phyloP scores from a whole-genome alignment of 257 asterid genomes.

The Plantago ovata region DNA sequence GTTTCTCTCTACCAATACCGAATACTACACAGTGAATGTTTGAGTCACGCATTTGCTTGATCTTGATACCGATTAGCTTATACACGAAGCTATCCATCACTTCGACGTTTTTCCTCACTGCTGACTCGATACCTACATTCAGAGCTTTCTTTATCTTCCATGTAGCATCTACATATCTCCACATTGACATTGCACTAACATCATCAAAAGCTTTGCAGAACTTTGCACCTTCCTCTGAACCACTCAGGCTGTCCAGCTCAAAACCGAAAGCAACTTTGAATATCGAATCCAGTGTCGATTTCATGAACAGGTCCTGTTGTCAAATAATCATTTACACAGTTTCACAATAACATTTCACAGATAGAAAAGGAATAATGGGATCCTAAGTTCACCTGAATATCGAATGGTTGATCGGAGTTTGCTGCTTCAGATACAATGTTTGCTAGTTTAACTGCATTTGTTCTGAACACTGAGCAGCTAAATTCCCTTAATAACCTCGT shows the following conservation, averaged over 20 bases:
- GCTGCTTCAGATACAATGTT: slow-evolving; percentile 37
- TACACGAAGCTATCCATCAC: slow-evolving; percentile 41
- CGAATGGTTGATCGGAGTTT: slow-evolving; percentile 28
- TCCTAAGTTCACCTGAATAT: slow-evolving; percentile 48
- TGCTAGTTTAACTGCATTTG: slow-evolving; percentile 50
- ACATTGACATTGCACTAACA: slow-evolving; percentile 38
- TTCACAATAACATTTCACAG: not conserved
- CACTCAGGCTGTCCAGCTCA: slow-evolving; percentile 42
- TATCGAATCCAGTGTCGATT: slow-evolving; percentile 45
- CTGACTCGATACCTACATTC: slow-evolving; percentile 48
- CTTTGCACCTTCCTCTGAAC: slow-evolving; percentile 40
- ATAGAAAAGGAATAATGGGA: not conserved
- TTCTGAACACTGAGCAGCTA: slow-evolving; percentile 43
- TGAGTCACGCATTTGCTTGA: slow-evolving; percentile 23
- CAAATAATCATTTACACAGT: not conserved
- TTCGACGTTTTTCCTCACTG: slow-evolving; percentile 27
- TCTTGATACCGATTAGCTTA: slow-evolving; percentile 39
- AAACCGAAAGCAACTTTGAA: slow-evolving; percentile 52
- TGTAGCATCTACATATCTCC: slow-evolving; percentile 46
- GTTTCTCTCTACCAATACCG: slow-evolving; percentile 5
- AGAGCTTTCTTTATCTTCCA: slow-evolving; percentile 54
- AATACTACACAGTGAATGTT: slow-evolving; percentile 26
- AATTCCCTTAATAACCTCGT: slow-evolving; percentile 51
- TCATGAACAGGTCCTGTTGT: slow-evolving; percentile 55
- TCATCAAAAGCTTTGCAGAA: slow-evolving; percentile 49